Evolutionary conservation across 2,329 filamentous ascomycete genomes (phyloP).

Genomic region (Aureobasidium namibiae): DNA sequence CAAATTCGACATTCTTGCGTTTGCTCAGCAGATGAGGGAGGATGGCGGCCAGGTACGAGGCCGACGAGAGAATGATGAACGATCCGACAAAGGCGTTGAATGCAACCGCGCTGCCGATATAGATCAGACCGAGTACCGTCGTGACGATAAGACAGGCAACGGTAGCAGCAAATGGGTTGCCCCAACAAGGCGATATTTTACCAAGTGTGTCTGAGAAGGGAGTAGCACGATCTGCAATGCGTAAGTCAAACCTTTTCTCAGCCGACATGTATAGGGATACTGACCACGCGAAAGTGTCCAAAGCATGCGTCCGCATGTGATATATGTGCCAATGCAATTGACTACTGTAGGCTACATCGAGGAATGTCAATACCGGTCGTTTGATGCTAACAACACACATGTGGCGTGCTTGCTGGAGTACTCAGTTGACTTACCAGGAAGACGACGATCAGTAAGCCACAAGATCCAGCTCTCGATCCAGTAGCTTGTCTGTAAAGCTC

Average conservation of each 20-base stretch:
- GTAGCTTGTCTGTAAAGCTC: conserved; percentile 53
- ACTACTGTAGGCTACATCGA: conserved; percentile 35
- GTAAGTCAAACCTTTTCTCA: neutral
- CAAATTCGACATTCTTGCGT: conserved; percentile 40
- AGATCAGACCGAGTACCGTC: conserved; percentile 54
- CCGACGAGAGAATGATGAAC: conserved; percentile 47
- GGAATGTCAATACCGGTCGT: neutral
- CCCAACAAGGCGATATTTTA: conserved; percentile 37
- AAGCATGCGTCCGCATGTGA: conserved; percentile 53
- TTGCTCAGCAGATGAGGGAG: conserved; percentile 38
- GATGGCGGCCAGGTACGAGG: conserved; percentile 57
- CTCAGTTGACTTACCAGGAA: conserved; percentile 24
- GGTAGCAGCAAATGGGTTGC: conserved; percentile 50
- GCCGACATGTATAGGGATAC: neutral
- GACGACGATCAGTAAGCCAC: conserved; percentile 40
- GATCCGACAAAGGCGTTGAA: conserved; percentile 59
- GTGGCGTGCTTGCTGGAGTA: neutral
- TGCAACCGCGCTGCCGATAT: conserved; percentile 57
- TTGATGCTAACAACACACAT: neutral
- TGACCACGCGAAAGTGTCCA: conserved; percentile 52
- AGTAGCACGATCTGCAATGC: conserved; percentile 39
- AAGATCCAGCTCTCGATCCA: conserved; percentile 30
- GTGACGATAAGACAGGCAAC: conserved; percentile 42
- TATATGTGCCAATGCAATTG: conserved; percentile 48
- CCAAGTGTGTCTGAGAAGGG: conserved; percentile 44